Evolutionary conservation across 805 yeast species (phyloP).

Genomic region (Barnettozyma botsteinii): DNA sequence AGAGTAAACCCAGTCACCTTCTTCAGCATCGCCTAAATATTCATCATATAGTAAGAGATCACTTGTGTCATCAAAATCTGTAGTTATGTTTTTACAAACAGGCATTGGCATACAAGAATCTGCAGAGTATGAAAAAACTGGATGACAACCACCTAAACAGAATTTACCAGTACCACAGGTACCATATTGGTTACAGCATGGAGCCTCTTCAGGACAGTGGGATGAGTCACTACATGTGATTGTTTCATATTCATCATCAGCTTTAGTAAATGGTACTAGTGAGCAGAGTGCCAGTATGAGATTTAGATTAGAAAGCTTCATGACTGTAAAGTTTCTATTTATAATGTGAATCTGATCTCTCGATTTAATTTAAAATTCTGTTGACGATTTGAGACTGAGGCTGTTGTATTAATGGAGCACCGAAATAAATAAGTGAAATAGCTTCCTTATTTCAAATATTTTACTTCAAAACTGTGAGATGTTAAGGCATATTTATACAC

Average conservation of each 20-base stretch:
- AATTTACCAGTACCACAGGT: conserved; percentile 68
- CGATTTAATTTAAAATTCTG: no score
- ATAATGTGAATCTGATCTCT: no score
- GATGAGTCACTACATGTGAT: conserved; percentile 45
- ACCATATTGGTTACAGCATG: conserved; percentile 85
- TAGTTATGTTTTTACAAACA: conserved; percentile 47
- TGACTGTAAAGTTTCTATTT: no score
- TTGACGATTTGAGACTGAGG: no score
- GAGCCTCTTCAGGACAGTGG: conserved; percentile 69
- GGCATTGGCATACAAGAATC: conserved; percentile 87
- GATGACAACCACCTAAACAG: conserved; percentile 88
- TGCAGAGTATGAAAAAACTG: conserved; percentile 32
- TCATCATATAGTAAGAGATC: conserved; percentile 20
- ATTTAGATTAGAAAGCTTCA: neutral
- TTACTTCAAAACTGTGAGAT: no score
- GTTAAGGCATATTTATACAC: no score
- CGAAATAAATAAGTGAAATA: no score
- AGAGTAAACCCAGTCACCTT: conserved; percentile 58
- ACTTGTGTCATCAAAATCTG: conserved; percentile 35
- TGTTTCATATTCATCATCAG: conserved; percentile 2
- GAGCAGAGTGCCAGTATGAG: neutral
- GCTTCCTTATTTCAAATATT: no score
- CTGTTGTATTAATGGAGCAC: no score
- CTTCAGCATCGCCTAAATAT: conserved; percentile 62
- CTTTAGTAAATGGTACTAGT: neutral